A percentile compares a stretch with the other conserved stretches of the same genome.
Conservation (phyloP, 164 flowering plant genomes). For the Sextonia rubra region DNA sequence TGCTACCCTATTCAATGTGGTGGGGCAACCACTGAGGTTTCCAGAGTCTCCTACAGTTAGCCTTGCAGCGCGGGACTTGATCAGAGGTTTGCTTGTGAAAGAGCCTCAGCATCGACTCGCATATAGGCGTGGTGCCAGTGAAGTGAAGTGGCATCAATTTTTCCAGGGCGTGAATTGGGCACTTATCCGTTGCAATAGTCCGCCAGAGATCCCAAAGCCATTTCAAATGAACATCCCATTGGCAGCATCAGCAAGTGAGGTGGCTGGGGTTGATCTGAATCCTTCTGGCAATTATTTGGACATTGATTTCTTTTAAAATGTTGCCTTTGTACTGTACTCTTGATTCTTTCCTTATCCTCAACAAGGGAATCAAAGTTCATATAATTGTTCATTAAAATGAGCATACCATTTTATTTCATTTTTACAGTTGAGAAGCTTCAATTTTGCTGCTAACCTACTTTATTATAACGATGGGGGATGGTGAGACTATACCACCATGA, state of each 20-base stretch:
- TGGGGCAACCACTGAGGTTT: conserved; percentile 14
- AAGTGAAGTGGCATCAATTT: conserved; percentile 15
- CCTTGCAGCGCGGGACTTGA: conserved; percentile 8
- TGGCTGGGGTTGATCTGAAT: conserved; percentile 38
- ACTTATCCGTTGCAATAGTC: conserved; percentile 7
- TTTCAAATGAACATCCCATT: conserved; percentile 36
- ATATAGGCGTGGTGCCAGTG: conserved; percentile 15
- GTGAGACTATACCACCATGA: no score
- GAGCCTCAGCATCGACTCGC: conserved; percentile 16
- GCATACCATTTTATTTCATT: no score
- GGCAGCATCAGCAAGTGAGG: conserved; percentile 36
- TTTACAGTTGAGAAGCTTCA: no score
- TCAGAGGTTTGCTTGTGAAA: conserved; percentile 13
- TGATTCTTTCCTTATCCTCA: background rate
- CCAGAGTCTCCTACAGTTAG: conserved; percentile 15
- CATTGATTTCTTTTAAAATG: conserved; percentile 70
- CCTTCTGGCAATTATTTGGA: conserved; percentile 62
- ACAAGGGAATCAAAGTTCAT: background rate
- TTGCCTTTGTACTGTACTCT: background rate
- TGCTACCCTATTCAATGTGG: conserved; percentile 13
- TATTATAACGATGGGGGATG: no score
- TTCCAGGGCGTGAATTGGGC: conserved; percentile 21
- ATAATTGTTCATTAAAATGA: background rate
- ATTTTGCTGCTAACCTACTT: no score
- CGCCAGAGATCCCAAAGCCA: conserved; percentile 8